These are phyloP conservation scores for Neurospora sp. DNA, from an alignment of 495 filamentous ascomycete genomes.

Conservation along the genomic window DNA sequence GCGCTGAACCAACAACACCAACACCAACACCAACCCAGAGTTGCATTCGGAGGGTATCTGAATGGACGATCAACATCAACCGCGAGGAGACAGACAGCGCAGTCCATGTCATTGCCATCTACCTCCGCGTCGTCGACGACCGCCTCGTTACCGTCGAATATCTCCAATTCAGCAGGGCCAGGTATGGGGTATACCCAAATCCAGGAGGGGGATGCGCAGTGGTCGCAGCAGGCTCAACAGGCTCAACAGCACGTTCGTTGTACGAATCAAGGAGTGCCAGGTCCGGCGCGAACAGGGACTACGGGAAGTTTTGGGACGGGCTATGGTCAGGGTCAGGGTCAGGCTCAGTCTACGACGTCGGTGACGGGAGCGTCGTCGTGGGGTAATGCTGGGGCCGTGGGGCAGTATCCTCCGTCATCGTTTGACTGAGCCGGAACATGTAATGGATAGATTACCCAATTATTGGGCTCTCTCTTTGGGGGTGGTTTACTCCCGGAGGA, in stretches of 20 bases:
- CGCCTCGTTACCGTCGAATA: neutral
- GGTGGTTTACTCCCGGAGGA: too few relatives aligned
- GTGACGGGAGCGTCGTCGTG: neutral
- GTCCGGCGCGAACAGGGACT: neutral
- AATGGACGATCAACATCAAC: neutral
- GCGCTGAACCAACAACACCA: too few relatives aligned
- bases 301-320: neutral
- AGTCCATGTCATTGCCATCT: neutral
- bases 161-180: too few relatives aligned
- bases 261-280: neutral
- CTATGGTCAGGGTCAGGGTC: neutral
- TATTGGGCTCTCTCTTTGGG: too few relatives aligned
- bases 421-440: too few relatives aligned
- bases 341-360: neutral
- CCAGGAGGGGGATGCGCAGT: neutral
- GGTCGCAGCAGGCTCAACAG: neutral
- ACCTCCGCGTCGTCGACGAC: neutral
- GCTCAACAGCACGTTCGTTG: neutral
- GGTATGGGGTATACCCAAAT: neutral
- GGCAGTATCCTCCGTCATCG: too few relatives aligned
- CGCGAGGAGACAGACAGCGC: neutral
- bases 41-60: constrained; percentile 1
- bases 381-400: neutral
- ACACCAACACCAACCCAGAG: neutral
- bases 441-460: too few relatives aligned